phyloP scores from a whole-genome alignment of 2,329 filamentous ascomycete genomes.

The Metarhizium guizhouense region DNA sequence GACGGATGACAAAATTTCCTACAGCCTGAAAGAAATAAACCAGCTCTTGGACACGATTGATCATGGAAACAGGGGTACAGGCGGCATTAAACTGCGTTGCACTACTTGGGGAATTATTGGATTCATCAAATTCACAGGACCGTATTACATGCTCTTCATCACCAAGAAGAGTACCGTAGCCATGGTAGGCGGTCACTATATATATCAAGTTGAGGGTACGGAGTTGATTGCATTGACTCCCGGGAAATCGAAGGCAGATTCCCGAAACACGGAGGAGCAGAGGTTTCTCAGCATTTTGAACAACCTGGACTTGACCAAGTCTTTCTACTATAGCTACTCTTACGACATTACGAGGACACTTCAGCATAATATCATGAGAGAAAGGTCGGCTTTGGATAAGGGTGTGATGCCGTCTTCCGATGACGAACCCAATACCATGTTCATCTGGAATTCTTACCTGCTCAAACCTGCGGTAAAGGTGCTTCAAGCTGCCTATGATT shows the following conservation, averaged over 20 bases:
- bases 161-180: slow-evolving; percentile 94
- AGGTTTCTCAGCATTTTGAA: slow-evolving; percentile 83
- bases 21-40: slow-evolving; percentile 86
- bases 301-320: slow-evolving; percentile 81
- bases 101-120: slow-evolving; percentile 90
- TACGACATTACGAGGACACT: slow-evolving; percentile 91
- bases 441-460: slow-evolving; percentile 93
- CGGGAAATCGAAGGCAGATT: slow-evolving; percentile 66
- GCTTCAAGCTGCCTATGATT: slow-evolving; percentile 79
- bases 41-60: slow-evolving; percentile 90
- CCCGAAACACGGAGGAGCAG: slow-evolving; percentile 75
- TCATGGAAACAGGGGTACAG: slow-evolving; percentile 84
- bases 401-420: slow-evolving; percentile 50
- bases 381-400: slow-evolving; percentile 61
- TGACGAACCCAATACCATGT: slow-evolving; percentile 83
- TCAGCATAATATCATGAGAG: slow-evolving; percentile 82
- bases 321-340: slow-evolving; percentile 97
- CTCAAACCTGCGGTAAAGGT: slow-evolving; percentile 62
- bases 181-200: slow-evolving; percentile 90
- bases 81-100: slow-evolving; percentile 81
- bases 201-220: slow-evolving; percentile 91
- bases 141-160: slow-evolving; percentile 95
- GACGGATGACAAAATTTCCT: slow-evolving; percentile 90
- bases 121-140: slow-evolving; percentile 91
- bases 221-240: slow-evolving; percentile 83